Conservation (phyloP, 1,284 basidiomycete species). For the Stereum hirsutum region DNA sequence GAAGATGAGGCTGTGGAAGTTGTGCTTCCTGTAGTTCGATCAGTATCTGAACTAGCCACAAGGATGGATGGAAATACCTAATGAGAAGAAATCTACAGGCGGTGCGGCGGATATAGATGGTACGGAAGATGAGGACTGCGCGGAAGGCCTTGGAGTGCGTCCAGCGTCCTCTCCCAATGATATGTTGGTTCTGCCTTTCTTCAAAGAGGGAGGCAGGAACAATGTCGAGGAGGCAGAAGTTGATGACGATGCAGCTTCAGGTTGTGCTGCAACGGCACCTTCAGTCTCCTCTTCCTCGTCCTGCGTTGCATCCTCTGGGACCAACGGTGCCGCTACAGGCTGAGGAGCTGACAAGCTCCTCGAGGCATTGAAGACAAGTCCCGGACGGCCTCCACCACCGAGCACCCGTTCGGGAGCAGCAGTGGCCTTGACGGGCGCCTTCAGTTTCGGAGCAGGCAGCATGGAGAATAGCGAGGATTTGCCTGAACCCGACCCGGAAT, state of each 20-base stretch:
- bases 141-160: constrained; percentile 18
- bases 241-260: background rate
- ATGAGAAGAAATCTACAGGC: constrained; percentile 60
- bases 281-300: constrained; percentile 12
- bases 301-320: constrained; percentile 8
- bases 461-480: constrained; percentile 59
- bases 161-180: constrained; percentile 40
- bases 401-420: constrained; percentile 43
- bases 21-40: background rate
- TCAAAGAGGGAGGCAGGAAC: constrained; percentile 50
- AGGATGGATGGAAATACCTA: constrained; percentile 22
- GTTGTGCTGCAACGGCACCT: background rate
- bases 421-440: constrained; percentile 23
- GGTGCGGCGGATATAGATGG: no score
- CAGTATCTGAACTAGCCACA: constrained; percentile 3
- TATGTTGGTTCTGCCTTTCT: constrained; percentile 49
- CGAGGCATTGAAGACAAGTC: constrained; percentile 44
- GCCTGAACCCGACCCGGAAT: constrained; percentile 30
- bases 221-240: constrained; percentile 21
- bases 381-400: constrained; percentile 51
- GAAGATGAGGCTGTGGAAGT: background rate
- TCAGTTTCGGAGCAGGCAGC: constrained; percentile 68
- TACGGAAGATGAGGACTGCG: constrained; percentile 19
- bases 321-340: constrained; percentile 17
- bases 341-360: no score